Percentiles rank a stretch among this genome's conserved stretches.
Evolutionary conservation across 2,329 filamentous ascomycete genomes (phyloP).

Genomic region (Beauveria sp.): DNA sequence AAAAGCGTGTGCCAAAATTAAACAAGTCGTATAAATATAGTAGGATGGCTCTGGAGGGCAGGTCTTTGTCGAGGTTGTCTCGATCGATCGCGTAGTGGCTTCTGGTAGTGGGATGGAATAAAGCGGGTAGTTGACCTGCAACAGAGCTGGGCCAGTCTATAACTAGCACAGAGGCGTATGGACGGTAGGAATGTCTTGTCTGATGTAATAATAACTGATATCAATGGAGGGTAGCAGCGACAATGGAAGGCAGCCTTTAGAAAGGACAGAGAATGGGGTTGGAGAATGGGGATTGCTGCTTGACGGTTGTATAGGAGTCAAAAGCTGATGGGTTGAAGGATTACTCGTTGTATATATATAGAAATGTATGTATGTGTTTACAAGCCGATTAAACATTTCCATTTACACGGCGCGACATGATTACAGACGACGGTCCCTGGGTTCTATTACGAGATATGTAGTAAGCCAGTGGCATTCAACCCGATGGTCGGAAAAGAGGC

Average conservation of each 20-base stretch:
- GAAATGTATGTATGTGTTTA: not conserved
- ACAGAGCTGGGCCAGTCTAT: not conserved
- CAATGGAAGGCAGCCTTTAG: not conserved
- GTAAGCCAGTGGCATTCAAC: not conserved
- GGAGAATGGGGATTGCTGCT: not conserved
- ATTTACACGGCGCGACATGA: not conserved
- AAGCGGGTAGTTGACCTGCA: not conserved
- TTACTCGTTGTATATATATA: not conserved
- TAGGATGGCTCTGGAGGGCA: not conserved
- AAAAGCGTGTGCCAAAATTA: not conserved
- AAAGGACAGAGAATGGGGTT: not conserved
- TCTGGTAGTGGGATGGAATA: not conserved
- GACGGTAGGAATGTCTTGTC: not conserved
- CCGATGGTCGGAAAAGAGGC: not conserved
- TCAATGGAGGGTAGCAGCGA: not conserved
- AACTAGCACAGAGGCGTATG: not conserved
- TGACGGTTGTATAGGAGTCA: not conserved
- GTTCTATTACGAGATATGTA: constrained; percentile 4
- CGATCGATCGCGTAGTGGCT: constrained; percentile 8
- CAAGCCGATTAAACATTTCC: not conserved
- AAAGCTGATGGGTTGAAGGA: not conserved
- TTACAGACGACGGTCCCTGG: not conserved
- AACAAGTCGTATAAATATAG: not conserved
- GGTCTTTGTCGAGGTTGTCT: not conserved
- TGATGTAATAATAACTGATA: not conserved